phyloP scores from a whole-genome alignment of 2,329 filamentous ascomycete species.

The Phaeosphaeria sp. region DNA sequence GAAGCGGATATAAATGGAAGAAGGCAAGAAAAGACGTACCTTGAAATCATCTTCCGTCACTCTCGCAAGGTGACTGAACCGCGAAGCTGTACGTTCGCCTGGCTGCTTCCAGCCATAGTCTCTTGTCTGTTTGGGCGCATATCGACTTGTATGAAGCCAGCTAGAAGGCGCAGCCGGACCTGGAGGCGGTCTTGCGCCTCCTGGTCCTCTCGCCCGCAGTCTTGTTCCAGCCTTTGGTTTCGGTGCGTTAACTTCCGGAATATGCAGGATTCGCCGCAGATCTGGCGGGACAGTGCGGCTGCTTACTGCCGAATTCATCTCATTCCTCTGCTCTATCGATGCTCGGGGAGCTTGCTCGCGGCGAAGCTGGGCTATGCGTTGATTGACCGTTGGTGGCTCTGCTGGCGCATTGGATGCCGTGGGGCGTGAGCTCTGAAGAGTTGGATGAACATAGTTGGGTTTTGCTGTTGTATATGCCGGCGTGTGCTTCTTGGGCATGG shows the following conservation, averaged over 20 bases:
- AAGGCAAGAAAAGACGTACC: conserved; percentile 21
- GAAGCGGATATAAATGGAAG: background rate
- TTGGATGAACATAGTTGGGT: conserved; percentile 49
- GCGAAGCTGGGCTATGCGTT: conserved; percentile 56
- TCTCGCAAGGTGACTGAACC: conserved; percentile 34
- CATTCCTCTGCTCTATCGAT: conserved; percentile 47
- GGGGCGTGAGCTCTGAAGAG: conserved; percentile 39
- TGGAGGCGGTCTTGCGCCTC: conserved; percentile 43
- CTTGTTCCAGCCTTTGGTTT: conserved; percentile 51
- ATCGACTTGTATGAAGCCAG: conserved; percentile 49
- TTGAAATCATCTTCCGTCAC: conserved; percentile 33
- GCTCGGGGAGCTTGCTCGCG: conserved; percentile 50
- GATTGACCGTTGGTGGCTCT: conserved; percentile 52
- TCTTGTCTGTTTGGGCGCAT: conserved; percentile 30
- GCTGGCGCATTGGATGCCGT: conserved; percentile 25
- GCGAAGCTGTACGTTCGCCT: conserved; percentile 9
- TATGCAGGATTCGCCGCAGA: conserved; percentile 53
- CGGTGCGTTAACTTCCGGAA: conserved; percentile 55
- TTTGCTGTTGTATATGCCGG: conserved; percentile 51
- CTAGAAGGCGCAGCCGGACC: conserved; percentile 57
- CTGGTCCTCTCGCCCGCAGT: conserved; percentile 21
- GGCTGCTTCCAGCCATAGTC: conserved; percentile 13
- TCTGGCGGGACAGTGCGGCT: conserved; percentile 54
- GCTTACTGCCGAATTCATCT: conserved; percentile 52
- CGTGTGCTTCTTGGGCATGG: conserved; percentile 58